Evolutionary conservation across 139 green algal species (phyloP), one percentile per base, ranked within the genome.

Genomic region (Diplosphaera chodatii): DNA sequence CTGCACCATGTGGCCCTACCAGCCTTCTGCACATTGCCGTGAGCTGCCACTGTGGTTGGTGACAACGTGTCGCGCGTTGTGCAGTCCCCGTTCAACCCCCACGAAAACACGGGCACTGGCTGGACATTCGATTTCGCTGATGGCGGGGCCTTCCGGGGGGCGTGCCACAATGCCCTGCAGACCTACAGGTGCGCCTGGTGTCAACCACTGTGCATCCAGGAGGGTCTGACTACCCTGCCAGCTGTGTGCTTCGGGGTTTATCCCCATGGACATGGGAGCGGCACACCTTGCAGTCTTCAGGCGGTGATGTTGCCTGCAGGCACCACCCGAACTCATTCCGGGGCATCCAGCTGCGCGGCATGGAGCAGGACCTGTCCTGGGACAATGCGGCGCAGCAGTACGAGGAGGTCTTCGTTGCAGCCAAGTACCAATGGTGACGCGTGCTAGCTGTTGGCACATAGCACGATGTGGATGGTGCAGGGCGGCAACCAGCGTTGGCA

Each of bases 351-450:
- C 29, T 65, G 70, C 75, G 86, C 1, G 88, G 87, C 67, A 93
- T 93, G 86, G 37, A 80, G 66, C 85, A 92, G 72, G 91, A 98
- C 75, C 78, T 96, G 67, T 90, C 77, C 15, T 98, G 93, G 93
- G 85, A 94, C 40, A 78, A 93, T 29, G 91, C 94, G 0, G 94
- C 94, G 3, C 67, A 89, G 69, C 78, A 87, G 64, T 99, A 98
- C 75, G 94, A 98, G 80, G 85, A 97, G 63, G 85, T 97, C n/a
- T 77, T 98, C 40, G 67, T 97, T 32, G 87, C 85, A 3, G 93
- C 92, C 33, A 97, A 97, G 85, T 96, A 88, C 74, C 84, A 93
- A 76, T 94, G 89, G 87, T 92, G 55, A 72, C n/a, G n/a, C n/a
- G n/a, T n/a, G n/a, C n/a, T n/a, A n/a, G n/a, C n/a, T n/a, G n/a